Conservation (phyloP, 192 early-diverging fungal genomes). For the Cetraspora pellucida region DNA sequence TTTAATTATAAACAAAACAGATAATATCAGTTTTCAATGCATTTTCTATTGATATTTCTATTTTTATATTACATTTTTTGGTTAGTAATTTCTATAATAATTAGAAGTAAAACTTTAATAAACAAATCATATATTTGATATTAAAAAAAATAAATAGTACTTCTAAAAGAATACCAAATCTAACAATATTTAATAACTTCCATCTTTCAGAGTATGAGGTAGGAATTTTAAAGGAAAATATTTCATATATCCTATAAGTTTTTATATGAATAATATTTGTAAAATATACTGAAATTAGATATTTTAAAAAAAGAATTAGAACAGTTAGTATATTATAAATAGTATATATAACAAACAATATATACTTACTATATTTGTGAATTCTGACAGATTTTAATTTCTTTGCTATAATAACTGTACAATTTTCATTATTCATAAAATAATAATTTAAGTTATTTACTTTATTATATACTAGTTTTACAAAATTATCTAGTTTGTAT, state of each 20-base stretch:
- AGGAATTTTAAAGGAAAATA: conserved; percentile 17
- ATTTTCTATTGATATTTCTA: conserved; percentile 5
- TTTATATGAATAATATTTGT: conserved; percentile 6
- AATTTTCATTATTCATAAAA: neutral
- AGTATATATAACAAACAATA: neutral
- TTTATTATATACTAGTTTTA: conserved; percentile 10
- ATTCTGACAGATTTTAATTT: conserved; percentile 12
- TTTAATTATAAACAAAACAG: neutral
- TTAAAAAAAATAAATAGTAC: neutral
- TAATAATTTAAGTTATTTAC: conserved; percentile 17
- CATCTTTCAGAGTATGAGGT: conserved; percentile 9
- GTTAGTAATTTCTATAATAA: conserved; percentile 15
- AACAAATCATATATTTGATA: conserved; percentile 1
- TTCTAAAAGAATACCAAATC: conserved; percentile 11
- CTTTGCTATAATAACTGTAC: neutral
- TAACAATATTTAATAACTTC: conserved; percentile 14
- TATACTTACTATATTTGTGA: conserved; percentile 20
- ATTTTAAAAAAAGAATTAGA: conserved; percentile 19
- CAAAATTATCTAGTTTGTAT: conserved; percentile 6
- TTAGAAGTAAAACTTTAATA: neutral
- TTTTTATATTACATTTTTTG: neutral
- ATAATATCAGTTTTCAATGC: neutral
- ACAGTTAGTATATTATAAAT: neutral
- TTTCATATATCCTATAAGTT: conserved; percentile 21
- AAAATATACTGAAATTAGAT: conserved; percentile 2